Conservation (phyloP, 495 filamentous ascomycete genomes). For the Penicillium silybi region DNA sequence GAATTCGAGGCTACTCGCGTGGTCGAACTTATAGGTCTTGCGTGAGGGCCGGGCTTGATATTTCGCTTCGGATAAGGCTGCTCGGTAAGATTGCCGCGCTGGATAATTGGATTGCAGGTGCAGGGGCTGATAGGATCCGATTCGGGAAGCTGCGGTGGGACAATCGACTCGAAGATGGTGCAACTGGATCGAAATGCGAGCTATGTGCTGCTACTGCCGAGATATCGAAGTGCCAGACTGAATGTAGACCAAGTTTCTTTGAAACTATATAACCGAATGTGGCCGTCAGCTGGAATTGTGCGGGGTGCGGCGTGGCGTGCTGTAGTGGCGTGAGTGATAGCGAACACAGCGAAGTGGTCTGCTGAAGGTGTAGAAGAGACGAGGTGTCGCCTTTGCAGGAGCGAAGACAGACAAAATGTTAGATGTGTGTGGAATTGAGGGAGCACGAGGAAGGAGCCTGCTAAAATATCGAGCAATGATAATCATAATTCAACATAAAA, state of each 20-base stretch:
- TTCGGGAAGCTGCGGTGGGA: constrained; percentile 6
- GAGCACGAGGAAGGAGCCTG: background rate
- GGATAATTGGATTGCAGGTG: constrained; percentile 4
- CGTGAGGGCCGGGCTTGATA: constrained; percentile 1
- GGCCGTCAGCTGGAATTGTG: background rate
- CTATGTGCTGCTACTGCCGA: constrained; percentile 16
- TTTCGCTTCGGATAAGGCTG: constrained; percentile 2
- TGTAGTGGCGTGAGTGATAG: background rate
- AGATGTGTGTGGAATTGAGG: background rate
- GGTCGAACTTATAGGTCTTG: constrained; percentile 1
- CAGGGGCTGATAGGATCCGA: constrained; percentile 7
- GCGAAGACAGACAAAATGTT: background rate
- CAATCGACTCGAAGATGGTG: constrained; percentile 1
- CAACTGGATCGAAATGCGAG: constrained; percentile 11
- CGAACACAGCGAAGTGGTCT: background rate
- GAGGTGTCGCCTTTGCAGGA: background rate
- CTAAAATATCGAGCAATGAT: background rate
- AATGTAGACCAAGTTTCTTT: constrained; percentile 12
- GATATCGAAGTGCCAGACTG: constrained; percentile 5
- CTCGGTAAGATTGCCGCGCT: constrained; percentile 2
- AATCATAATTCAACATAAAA: background rate
- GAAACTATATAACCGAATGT: constrained; percentile 12
- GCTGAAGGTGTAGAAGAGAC: background rate
- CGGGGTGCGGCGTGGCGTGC: background rate
- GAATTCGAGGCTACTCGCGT: background rate